phyloP scores from a whole-genome alignment of 2,329 filamentous ascomycete species.

The Ambrosiella cleistominuta region DNA sequence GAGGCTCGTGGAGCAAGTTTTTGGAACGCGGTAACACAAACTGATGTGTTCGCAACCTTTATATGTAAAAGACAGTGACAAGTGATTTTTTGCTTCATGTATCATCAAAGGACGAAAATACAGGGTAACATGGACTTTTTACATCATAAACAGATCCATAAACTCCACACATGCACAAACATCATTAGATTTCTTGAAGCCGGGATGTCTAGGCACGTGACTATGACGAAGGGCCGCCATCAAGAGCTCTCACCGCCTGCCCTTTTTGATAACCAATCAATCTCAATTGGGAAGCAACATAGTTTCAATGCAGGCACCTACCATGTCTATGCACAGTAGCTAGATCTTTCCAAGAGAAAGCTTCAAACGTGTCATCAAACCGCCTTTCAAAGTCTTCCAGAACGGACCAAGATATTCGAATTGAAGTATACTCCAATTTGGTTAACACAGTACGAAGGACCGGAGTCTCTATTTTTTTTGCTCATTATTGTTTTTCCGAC shows the following conservation, averaged over 20 bases:
- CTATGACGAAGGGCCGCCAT: background rate
- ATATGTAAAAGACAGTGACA: too few relatives aligned
- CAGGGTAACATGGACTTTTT: too few relatives aligned
- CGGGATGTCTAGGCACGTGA: background rate
- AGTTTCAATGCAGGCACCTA: background rate
- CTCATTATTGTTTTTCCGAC: background rate
- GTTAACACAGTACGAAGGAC: background rate
- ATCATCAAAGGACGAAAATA: too few relatives aligned
- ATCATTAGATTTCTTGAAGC: background rate
- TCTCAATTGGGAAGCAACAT: constrained; percentile 6
- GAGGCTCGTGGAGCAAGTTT: too few relatives aligned
- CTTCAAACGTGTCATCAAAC: constrained; percentile 16
- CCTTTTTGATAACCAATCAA: constrained; percentile 1
- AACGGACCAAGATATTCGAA: too few relatives aligned
- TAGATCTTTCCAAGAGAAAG: background rate
- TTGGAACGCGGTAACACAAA: too few relatives aligned
- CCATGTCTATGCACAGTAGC: background rate
- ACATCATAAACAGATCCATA: background rate
- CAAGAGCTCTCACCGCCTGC: background rate
- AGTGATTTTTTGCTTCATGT: too few relatives aligned
- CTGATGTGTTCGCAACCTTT: too few relatives aligned
- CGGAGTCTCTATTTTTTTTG: background rate
- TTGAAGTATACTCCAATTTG: background rate
- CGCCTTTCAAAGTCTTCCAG: background rate
- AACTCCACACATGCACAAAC: background rate